Base-by-base conservation (phyloP, 164 flowering plant genomes). In the Umbilicus rupestris region DNA sequence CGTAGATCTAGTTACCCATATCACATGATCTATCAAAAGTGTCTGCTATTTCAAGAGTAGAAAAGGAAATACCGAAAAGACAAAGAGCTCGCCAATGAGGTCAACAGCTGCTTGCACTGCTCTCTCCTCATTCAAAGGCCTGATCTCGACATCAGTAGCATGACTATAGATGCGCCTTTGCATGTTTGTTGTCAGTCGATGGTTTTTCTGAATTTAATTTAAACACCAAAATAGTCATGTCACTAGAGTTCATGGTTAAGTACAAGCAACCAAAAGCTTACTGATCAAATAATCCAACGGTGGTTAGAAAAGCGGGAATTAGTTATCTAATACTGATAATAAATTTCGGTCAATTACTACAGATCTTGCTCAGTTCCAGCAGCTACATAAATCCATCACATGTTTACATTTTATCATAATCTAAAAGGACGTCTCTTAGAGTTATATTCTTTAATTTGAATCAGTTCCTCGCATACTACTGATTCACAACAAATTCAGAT, bases 51-150 rank as follows among this genome's bases (percentile, higher is more conserved):
- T 50, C 20, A 31, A 60, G 39, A 12, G 19, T 52, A 31, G 11
- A 58, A 63, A 15, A 15, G 60, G 28, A 19, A 22, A 4, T 85
- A 93, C 98, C 84, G 89, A 68, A 75, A 90, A 89, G 64, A 93
- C 82, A 62, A 93, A 89, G 65, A 86, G 31, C 70, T 93, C 98
- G 12, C 98, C 98, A 70, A 93, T 68, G 69, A 93, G 87, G 72
- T 93, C 98, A 3, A 78, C 87, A 68, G 97, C 94, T 77, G 85
- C 95, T 76, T 88, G 96, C 71, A 93, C 92, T 80, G 98, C 98
- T 78, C 81, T 93, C 77, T 90, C 96, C 73, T 88, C 96, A 75
- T 93, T 81, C 79, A 90, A 47, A 57, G 98, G 97, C 33, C 85
- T 90, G 70, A 93, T 89, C 75, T 79, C 91, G 50, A 82, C 94